Percentiles rank a stretch among this genome's conserved stretches.
phyloP scores from a whole-genome alignment of 2,329 filamentous ascomycete genomes.

The Clarireedia paspali region DNA sequence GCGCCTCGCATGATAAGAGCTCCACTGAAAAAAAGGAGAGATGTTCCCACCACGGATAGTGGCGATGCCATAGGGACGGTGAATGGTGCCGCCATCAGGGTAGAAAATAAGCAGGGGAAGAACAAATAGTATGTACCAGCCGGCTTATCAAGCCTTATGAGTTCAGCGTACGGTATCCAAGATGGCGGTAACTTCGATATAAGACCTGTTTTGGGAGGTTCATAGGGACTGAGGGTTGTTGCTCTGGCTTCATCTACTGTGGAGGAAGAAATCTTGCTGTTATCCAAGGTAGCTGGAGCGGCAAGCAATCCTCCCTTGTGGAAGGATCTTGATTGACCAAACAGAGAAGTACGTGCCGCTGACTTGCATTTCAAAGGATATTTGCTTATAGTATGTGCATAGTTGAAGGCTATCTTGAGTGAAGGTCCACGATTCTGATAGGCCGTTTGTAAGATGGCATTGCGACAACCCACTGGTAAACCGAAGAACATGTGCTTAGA shows the following conservation, averaged over 20 bases:
- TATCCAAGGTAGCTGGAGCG: not conserved
- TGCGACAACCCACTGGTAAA: conserved; percentile 10
- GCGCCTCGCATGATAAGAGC: conserved; percentile 81
- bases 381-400: not conserved
- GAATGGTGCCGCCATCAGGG: conserved; percentile 69
- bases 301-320: not conserved
- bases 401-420: not conserved
- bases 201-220: conserved; percentile 60
- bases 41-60: conserved; percentile 54
- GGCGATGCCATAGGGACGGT: conserved; percentile 53
- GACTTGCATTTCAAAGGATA: not conserved
- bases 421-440: not conserved
- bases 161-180: conserved; percentile 74
- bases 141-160: conserved; percentile 75
- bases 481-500: conserved; percentile 6
- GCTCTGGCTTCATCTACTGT: not conserved
- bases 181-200: conserved; percentile 61
- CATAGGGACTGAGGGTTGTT: not conserved
- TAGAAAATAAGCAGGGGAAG: conserved; percentile 80
- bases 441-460: conserved; percentile 1
- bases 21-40: conserved; percentile 64
- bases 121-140: conserved; percentile 78
- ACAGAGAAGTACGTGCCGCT: not conserved
- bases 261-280: not conserved
- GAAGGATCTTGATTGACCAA: not conserved